Evolutionary conservation across 495 filamentous ascomycete genomes (phyloP), one percentile per base, ranked within the genome.

Genomic region (Aspergillus conjunctus): DNA sequence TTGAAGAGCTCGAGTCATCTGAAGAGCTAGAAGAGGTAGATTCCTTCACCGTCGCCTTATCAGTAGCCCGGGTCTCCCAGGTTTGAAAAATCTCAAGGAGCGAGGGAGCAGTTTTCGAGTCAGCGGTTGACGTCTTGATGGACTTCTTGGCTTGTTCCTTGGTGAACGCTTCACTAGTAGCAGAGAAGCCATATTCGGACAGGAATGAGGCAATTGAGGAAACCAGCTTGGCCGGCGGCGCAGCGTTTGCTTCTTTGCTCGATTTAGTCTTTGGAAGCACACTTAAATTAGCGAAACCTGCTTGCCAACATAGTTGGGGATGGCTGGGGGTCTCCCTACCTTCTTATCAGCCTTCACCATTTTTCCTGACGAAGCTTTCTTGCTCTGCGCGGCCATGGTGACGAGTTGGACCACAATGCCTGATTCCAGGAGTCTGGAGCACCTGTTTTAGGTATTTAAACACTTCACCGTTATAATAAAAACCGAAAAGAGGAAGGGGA

Each of bases 181-280:
- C 75, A 18, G 78, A 67, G 63, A 88, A 90, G 32, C 85, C 83
- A 69, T 87, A 82, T 43, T 87, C 83, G 61, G 81, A 77, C 32
- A 92, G 79, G 73, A 91, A 91, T 14, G 77, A 73, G 32, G 83
- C 82, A 62, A 92, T 80, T n/a, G 90, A 77, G 43, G 84, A 81
- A 60, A 91, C 68, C 15, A 92, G 73, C 66, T 86, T 81, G 18
- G 80, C 62, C 10, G 87, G 81, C 33, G 82, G 82, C 55, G 53
- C 31, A n/a, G 75, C 62, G 22, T 62, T 51, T 56, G 55, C 54
- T 46, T 51, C 55, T 48, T 69, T 66, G 51, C 41, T 43, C 43
- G 60, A 31, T 43, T 68, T 67, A 48, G 63, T 51, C 65, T 60
- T 17, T 12, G 14, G 10, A 26, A 55, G 50, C 22, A 39, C 34